Evolutionary conservation across 202 grass and related monocot genomes (phyloP).

Genomic region (Elaeis oleifera): DNA sequence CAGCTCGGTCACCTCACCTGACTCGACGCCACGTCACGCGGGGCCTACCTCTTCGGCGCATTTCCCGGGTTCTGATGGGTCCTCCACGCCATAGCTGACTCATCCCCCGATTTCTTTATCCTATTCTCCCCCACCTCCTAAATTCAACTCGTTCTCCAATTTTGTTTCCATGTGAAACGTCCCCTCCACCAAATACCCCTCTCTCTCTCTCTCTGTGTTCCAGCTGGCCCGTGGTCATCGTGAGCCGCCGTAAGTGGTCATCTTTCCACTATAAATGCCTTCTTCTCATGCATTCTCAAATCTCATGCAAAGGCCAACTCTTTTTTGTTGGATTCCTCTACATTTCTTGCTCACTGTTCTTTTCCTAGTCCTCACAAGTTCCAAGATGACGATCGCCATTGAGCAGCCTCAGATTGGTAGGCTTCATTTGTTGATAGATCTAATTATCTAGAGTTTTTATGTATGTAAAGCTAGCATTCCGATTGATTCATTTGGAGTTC

Average conservation of each 20-base stretch:
- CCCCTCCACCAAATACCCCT: slow-evolving; percentile 3
- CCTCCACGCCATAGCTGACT: slow-evolving; percentile 60
- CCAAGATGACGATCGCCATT: slow-evolving; percentile 66
- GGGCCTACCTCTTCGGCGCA: too few species aligned
- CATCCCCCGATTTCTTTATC: neutral
- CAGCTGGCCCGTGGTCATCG: neutral
- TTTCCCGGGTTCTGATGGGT: neutral
- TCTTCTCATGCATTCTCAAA: neutral
- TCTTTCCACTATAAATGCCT: neutral
- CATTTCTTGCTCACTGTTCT: too few species aligned
- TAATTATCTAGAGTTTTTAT: neutral
- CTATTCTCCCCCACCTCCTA: neutral
- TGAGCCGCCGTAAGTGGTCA: too few species aligned
- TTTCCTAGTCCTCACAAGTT: too few species aligned
- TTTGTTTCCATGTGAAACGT: slow-evolving; percentile 1
- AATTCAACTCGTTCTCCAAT: neutral
- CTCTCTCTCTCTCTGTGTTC: slow-evolving; percentile 9
- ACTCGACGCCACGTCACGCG: neutral
- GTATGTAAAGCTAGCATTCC: neutral
- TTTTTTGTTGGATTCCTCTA: neutral
- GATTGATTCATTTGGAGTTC: neutral
- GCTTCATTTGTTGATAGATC: neutral
- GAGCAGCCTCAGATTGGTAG: slow-evolving; percentile 58
- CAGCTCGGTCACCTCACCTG: neutral
- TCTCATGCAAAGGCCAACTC: neutral